Evolutionary conservation across 139 green algal genomes (phyloP).

Genomic region (Chlorella sorokiniana): DNA sequence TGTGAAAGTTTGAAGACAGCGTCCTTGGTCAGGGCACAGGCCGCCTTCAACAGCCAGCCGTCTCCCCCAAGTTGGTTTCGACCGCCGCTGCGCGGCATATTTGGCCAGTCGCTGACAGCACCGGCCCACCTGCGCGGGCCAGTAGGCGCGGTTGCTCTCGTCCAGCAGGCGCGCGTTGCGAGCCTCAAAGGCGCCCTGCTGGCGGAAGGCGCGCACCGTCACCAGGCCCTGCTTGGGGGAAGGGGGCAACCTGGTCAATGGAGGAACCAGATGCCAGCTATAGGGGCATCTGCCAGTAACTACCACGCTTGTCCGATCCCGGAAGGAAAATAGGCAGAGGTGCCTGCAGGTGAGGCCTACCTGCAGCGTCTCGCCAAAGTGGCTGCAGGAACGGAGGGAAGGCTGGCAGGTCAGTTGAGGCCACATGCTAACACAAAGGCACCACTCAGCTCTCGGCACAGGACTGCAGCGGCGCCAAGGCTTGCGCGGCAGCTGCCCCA

Average conservation of each 20-base stretch:
- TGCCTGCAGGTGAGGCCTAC: neutral
- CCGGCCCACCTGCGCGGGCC: slow-evolving; percentile 60
- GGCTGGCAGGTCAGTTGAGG: neutral
- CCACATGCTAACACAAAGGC: neutral
- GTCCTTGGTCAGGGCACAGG: too few species aligned
- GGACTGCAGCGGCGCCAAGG: too few species aligned
- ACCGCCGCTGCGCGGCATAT: too few species aligned
- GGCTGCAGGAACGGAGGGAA: neutral
- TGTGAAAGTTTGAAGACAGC: neutral
- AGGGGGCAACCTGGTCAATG: neutral
- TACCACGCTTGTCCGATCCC: too few species aligned
- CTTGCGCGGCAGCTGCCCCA: neutral
- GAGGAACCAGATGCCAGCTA: too few species aligned
- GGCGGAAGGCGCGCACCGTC: slow-evolving; percentile 85
- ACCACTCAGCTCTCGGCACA: too few species aligned
- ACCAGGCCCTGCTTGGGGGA: slow-evolving; percentile 50
- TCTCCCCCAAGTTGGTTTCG: too few species aligned
- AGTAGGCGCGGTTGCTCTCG: slow-evolving; percentile 72
- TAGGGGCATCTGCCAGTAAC: too few species aligned
- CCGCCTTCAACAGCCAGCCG: too few species aligned
- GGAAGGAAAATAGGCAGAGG: too few species aligned
- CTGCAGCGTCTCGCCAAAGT: slow-evolving; percentile 71
- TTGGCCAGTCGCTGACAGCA: neutral
- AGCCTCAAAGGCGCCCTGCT: slow-evolving; percentile 58
- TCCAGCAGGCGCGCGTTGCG: slow-evolving; percentile 62